Base-by-base conservation (phyloP, 2,329 filamentous ascomycete genomes). In the Beauveria australis region DNA sequence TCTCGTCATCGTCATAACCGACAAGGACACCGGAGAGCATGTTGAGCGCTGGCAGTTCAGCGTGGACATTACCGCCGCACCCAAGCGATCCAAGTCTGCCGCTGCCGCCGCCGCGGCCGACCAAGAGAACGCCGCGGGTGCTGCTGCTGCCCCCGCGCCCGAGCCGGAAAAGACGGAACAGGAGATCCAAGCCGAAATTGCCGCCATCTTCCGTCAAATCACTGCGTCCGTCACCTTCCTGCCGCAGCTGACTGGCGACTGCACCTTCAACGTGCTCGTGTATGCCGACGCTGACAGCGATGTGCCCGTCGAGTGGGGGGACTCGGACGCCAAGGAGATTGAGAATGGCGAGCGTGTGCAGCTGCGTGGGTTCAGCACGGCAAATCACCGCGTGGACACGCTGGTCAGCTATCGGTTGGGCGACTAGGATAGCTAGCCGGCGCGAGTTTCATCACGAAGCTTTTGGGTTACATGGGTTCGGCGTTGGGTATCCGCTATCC, bases 41-140 rank as follows among this genome's bases (percentile, higher is more conserved):
- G 86, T 99, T 49, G 94, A 99, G 78, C 82, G 94, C 65, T 99
- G 94, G 94, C 93, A 99, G 73, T 99, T 99, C 70, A 92, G 97
- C 73, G 93, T 96, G 46, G 77, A 76, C 61, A 66, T 68, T 16
- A 71, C 74, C 14, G 75, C 75, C 61, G 16, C 58, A 16, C 51
- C 58, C 19, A 60, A 48, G 10, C 40, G 41, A 16, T 70, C 73
- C 41, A 66, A 68, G 76, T 71, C 73, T 75, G 83, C 67, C 77
- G 78, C 66, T 64, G 74, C 79, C 30, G 79, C 79, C 63, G 78
- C 77, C 62, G 67, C 76, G 3, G 71, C 75, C 37, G 86, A 89
- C 69, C 88, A 91, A 67, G 90, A 95, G 72, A 94, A 95, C 70
- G 74, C 80, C 12, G 72, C 76, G 3, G 74, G 82, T 43, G 76